phyloP scores from a whole-genome alignment of 1,284 basidiomycete species.

The Trametes polyzona region DNA sequence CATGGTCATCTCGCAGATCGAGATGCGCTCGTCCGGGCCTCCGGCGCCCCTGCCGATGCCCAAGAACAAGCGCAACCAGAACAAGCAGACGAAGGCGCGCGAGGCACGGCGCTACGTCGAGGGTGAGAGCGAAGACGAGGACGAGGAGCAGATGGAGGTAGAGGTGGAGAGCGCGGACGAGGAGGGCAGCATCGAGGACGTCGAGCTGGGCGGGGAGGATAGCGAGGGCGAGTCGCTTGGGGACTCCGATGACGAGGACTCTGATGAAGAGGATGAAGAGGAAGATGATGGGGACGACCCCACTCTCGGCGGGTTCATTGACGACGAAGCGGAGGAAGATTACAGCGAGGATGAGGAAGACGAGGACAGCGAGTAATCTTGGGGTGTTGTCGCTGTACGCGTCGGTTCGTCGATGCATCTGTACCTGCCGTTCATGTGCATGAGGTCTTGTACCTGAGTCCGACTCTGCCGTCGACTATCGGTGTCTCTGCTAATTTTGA shows the following conservation, averaged over 20 bases:
- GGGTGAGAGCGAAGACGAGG: conserved; percentile 74
- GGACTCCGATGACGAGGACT: conserved; percentile 54
- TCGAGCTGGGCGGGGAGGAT: conserved; percentile 79
- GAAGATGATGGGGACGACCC: conserved; percentile 46
- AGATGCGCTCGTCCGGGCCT: conserved; percentile 72
- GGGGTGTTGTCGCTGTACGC: too few relatives aligned
- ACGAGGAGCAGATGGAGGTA: conserved; percentile 60
- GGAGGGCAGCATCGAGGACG: conserved; percentile 72
- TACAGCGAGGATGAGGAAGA: conserved; percentile 44
- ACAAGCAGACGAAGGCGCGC: conserved; percentile 32
- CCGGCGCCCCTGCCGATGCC: conserved; percentile 57
- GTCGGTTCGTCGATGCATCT: too few relatives aligned
- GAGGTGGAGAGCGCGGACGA: conserved; percentile 67
- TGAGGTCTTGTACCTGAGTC: too few relatives aligned
- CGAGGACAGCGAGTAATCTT: conserved; percentile 40
- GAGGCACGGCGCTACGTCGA: conserved; percentile 69
- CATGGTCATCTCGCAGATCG: conserved; percentile 92
- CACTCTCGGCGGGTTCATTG: conserved; percentile 66
- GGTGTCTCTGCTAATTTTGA: conserved; percentile 4
- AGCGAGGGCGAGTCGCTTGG: conserved; percentile 59
- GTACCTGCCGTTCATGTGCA: not conserved
- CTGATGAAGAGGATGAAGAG: conserved; percentile 65
- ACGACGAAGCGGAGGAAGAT: conserved; percentile 71
- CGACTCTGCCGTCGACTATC: not conserved
- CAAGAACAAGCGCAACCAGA: conserved; percentile 34